A percentile compares a stretch with the other conserved stretches of the same genome.
Conservation (phyloP, 2,329 filamentous ascomycete genomes). For the Fusarium heterosporum region DNA sequence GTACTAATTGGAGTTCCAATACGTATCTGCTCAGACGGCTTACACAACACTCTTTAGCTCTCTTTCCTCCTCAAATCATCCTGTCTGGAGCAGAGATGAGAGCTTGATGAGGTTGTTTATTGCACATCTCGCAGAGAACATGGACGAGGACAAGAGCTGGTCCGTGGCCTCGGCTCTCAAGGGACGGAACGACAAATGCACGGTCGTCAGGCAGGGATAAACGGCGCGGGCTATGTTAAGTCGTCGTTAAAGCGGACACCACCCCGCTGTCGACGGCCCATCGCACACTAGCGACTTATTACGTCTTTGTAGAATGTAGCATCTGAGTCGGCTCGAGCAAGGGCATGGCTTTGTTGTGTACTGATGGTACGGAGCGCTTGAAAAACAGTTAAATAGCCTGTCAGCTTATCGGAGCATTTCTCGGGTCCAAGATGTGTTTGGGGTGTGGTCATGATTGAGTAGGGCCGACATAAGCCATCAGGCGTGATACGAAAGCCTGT, state of each 20-base stretch:
- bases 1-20: background rate
- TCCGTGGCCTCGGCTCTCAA: constrained; percentile 46
- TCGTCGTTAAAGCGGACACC: constrained; percentile 31
- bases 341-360: constrained; percentile 1
- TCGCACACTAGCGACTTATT: constrained; percentile 27
- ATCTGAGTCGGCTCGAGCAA: constrained; percentile 3
- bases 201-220: constrained; percentile 42
- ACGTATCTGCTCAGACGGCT: background rate
- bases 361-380: background rate
- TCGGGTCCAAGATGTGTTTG: background rate
- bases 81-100: constrained; percentile 2
- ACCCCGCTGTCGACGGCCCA: constrained; percentile 37
- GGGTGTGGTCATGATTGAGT: background rate
- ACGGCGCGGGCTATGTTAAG: constrained; percentile 38
- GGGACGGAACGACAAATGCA: constrained; percentile 44
- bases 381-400: background rate
- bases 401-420: background rate
- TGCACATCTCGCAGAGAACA: constrained; percentile 6
- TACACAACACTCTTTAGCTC: constrained; percentile 10
- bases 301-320: constrained; percentile 1
- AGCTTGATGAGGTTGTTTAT: constrained; percentile 10
- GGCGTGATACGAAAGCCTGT: background rate
- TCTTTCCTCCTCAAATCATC: constrained; percentile 9
- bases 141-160: constrained; percentile 49
- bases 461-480: constrained; percentile 1